Base-by-base conservation (phyloP, 768 basidiomycete genomes). In the Sistotremastrum suecicum region DNA sequence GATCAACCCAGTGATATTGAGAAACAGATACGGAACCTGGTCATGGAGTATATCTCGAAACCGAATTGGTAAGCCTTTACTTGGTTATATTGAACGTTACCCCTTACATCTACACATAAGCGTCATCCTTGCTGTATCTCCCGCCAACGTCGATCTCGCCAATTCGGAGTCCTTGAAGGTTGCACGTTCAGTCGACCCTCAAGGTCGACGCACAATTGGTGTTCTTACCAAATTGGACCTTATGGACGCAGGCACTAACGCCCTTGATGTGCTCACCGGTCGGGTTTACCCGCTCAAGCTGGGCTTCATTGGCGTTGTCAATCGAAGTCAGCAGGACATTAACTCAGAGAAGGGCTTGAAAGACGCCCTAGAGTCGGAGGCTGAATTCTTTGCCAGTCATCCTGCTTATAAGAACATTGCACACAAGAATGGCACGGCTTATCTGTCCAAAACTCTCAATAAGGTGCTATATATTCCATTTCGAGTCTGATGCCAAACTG, bases 181-280 rank as follows among this genome's bases (percentile, higher is more conserved):
- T 34, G 95, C 94, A 7, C 84, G 95, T 39, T 78, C 80, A 7
- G 90, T 98, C 41, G 95, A 99, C 56, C 87, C 94, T 0, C 89
- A 95, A 63, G 92, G 94, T 7, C 79, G 95, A 32, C 78, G 95
- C 32, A 99, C 95, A 8, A 89, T 98, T 46, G 95, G 95, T 43
- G 85, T 99, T 12, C 71, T 99, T 43, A 94, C 94, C 9, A 99
- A 99, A 63, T 76, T 98, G 34, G 95, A 99, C 65, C 74, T 99
- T 40, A 99, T 99, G 95, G 95, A 98, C 56, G 92, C 92, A 5
- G 95, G 95, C 31, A 99, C 95, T 34, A 97, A 99, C 60, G 95
- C 95, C 20, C 67, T 92, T 34, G 94, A 99, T 62, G 81, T 98
- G 53, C 74, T 98, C 35, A 97, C 89, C 0, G 95, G 95, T 37